These are phyloP conservation scores for Thelonectria olida DNA, from an alignment of 2,329 filamentous ascomycete species.

Conservation along the genomic window DNA sequence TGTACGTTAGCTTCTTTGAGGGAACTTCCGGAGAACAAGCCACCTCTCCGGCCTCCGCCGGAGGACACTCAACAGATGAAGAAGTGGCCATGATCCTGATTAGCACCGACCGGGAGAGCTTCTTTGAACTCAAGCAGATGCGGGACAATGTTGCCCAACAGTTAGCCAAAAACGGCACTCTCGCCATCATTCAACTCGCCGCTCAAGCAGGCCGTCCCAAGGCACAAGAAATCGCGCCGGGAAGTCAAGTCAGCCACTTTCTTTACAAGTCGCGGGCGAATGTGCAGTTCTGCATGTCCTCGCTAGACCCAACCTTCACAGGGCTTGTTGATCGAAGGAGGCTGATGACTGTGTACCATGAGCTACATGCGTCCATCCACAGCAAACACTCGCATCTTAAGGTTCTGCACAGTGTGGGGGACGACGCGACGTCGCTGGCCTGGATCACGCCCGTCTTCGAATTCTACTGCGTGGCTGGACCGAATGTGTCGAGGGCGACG, in stretches of 20 bases:
- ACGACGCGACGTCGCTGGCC: constrained; percentile 81
- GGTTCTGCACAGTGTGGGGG: constrained; percentile 80
- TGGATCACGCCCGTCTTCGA: constrained; percentile 95
- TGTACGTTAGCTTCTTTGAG: constrained; percentile 97
- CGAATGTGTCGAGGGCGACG: constrained; percentile 69
- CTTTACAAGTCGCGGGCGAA: constrained; percentile 94
- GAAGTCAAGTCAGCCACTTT: constrained; percentile 86
- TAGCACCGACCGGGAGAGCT: constrained; percentile 91
- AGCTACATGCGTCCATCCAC: constrained; percentile 86
- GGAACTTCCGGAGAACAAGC: constrained; percentile 54
- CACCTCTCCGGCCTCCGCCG: constrained; percentile 63
- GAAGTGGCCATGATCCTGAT: constrained; percentile 94
- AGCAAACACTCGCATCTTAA: constrained; percentile 85
- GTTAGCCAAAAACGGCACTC: constrained; percentile 77
- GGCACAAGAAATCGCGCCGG: constrained; percentile 80
- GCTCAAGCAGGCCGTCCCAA: constrained; percentile 75
- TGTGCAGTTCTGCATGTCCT: constrained; percentile 95
- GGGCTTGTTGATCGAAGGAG: constrained; percentile 69
- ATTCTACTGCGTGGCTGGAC: constrained; percentile 92
- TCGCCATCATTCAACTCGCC: constrained; percentile 78
- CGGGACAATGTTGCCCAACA: constrained; percentile 71
- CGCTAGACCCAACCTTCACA: constrained; percentile 75
- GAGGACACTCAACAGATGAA: constrained; percentile 73
- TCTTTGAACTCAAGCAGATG: constrained; percentile 86
- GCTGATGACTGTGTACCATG: constrained; percentile 86